These are phyloP conservation scores for Beta vulgaris DNA, from an alignment of 148 eudicot genomes.

Conservation along the genomic window DNA sequence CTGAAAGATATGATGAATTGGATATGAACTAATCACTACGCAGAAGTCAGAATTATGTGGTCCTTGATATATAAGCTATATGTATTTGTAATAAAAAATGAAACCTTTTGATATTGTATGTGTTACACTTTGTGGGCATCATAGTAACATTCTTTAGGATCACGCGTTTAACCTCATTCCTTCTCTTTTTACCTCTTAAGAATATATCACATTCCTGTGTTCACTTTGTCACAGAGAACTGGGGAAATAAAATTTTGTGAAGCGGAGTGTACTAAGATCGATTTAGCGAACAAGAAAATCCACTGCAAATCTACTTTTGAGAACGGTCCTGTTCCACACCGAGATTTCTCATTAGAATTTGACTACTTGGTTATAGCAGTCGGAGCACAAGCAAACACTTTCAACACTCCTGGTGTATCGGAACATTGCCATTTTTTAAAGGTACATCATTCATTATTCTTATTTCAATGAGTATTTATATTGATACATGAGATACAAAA, in stretches of 20 bases:
- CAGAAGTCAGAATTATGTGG: background rate
- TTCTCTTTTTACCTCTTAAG: background rate
- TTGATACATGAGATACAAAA: background rate
- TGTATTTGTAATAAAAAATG: background rate
- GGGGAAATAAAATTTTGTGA: conserved; percentile 72
- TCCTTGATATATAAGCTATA: background rate
- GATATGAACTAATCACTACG: background rate
- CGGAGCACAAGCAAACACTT: conserved; percentile 90
- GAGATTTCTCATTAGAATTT: conserved; percentile 62
- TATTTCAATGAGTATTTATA: background rate
- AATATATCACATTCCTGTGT: background rate
- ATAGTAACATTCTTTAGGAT: background rate
- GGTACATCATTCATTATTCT: conserved; percentile 34
- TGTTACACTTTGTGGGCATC: background rate
- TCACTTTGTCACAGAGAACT: conserved; percentile 39
- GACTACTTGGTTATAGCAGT: conserved; percentile 79
- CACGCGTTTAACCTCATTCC: background rate
- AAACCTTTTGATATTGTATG: background rate
- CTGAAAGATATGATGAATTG: background rate
- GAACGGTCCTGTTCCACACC: conserved; percentile 48
- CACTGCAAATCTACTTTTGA: conserved; percentile 53
- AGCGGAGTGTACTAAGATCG: conserved; percentile 81
- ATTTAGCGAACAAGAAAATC: conserved; percentile 55
- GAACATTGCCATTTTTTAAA: conserved; percentile 91
- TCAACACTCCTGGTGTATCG: conserved; percentile 81